Evolutionary conservation across 805 yeast genomes (phyloP).

Genomic region (Komagataella populi): DNA sequence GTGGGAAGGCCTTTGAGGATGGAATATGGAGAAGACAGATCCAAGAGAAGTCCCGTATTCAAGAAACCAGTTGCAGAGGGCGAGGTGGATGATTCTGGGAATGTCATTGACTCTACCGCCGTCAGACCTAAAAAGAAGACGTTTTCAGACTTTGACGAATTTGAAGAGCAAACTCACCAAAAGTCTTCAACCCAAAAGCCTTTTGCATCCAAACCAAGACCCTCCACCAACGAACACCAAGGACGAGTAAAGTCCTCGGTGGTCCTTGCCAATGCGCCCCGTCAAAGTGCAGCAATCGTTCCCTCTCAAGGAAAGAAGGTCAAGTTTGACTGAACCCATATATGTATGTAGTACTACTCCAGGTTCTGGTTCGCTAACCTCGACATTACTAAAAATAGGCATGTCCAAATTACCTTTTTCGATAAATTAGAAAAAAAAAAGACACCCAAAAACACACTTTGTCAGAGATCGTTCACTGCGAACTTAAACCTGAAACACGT

Average conservation of each 20-base stretch:
- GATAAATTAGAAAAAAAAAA: not conserved
- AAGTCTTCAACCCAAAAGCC: constrained; percentile 1
- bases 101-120: not conserved
- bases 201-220: constrained; percentile 1
- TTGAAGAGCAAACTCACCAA: not conserved
- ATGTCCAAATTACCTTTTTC: not conserved
- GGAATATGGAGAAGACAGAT: constrained; percentile 93
- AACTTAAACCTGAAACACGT: not conserved
- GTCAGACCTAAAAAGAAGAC: not conserved
- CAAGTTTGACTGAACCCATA: constrained; percentile 36
- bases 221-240: not conserved
- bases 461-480: not conserved
- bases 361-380: not conserved
- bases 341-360: not conserved
- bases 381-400: not conserved
- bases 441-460: not conserved
- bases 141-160: not conserved
- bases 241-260: constrained; percentile 58
- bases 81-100: constrained; percentile 2
- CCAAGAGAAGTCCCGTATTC: constrained; percentile 44
- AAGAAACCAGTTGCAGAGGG: constrained; percentile 1
- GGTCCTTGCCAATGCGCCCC: constrained; percentile 77
- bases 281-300: constrained; percentile 83
- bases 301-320: constrained; percentile 82
- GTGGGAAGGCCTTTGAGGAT: constrained; percentile 68